phyloP scores from a whole-genome alignment of 2,329 filamentous ascomycete species.

The Apiospora aurea region DNA sequence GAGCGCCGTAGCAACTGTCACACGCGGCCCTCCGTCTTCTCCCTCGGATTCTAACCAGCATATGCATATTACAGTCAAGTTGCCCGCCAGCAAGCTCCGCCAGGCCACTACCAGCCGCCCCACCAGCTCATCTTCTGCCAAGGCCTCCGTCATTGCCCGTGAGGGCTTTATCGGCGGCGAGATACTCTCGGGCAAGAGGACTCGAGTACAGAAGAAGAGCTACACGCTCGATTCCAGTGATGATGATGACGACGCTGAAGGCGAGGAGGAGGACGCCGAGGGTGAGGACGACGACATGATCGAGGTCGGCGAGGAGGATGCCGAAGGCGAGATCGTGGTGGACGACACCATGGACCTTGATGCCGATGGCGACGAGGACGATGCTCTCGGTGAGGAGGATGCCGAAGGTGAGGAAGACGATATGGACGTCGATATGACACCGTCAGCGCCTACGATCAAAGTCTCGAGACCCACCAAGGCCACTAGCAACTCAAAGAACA shows the following conservation, averaged over 20 bases:
- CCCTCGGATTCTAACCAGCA: constrained; percentile 53
- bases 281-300: constrained; percentile 47
- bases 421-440: constrained; percentile 48
- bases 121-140: constrained; percentile 39
- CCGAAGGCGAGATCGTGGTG: constrained; percentile 44
- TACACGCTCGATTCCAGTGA: constrained; percentile 64
- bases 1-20: constrained; percentile 49
- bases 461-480: constrained; percentile 53
- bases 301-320: constrained; percentile 40
- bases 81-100: constrained; percentile 58
- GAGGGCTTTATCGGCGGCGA: constrained; percentile 53
- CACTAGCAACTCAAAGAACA: constrained; percentile 38
- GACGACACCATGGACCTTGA: constrained; percentile 51
- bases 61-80: constrained; percentile 59
- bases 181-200: constrained; percentile 59
- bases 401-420: constrained; percentile 61
- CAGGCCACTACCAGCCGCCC: constrained; percentile 54
- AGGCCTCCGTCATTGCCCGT: constrained; percentile 37
- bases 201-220: constrained; percentile 63
- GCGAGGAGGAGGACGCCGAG: constrained; percentile 46
- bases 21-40: constrained; percentile 54
- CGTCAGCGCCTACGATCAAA: constrained; percentile 54
- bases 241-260: constrained; percentile 51
- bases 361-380: constrained; percentile 50
- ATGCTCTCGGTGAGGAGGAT: constrained; percentile 45